A percentile compares a stretch with the other conserved stretches of the same genome.
Evolutionary conservation across 2,329 filamentous ascomycete species (phyloP).

Genomic region (Aspergillus oerlinghausenensis): DNA sequence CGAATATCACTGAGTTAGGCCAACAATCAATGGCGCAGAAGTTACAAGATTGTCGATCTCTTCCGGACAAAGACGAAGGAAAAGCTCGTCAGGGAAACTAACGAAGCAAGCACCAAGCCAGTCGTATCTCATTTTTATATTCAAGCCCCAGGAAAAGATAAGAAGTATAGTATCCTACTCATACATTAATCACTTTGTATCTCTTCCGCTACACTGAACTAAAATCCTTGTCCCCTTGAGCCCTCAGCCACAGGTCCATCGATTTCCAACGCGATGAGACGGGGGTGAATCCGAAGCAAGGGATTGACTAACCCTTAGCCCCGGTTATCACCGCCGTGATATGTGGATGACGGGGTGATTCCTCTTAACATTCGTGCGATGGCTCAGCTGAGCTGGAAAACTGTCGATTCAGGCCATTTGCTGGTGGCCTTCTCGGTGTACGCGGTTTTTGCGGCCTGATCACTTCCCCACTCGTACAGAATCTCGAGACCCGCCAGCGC

Average conservation of each 20-base stretch:
- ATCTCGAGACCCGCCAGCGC: slow-evolving; percentile 52
- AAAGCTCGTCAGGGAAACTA: background rate
- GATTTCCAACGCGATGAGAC: background rate
- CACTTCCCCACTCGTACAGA: slow-evolving; percentile 49
- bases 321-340: background rate
- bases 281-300: background rate
- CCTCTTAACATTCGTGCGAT: background rate
- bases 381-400: slow-evolving; percentile 28
- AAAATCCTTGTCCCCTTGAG: background rate
- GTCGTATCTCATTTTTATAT: background rate
- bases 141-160: background rate
- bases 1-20: too few species aligned
- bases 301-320: background rate
- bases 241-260: background rate
- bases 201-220: background rate
- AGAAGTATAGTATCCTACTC: background rate
- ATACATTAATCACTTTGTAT: slow-evolving; percentile 6
- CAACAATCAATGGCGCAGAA: background rate
- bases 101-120: background rate
- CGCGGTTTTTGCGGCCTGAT: slow-evolving; percentile 44
- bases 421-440: slow-evolving; percentile 42
- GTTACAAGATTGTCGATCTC: background rate
- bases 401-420: slow-evolving; percentile 39
- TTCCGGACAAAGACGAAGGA: background rate
- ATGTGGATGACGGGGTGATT: background rate